phyloP scores from a whole-genome alignment of 2,329 filamentous ascomycete genomes.

The Dothideomycetidae sp. region DNA sequence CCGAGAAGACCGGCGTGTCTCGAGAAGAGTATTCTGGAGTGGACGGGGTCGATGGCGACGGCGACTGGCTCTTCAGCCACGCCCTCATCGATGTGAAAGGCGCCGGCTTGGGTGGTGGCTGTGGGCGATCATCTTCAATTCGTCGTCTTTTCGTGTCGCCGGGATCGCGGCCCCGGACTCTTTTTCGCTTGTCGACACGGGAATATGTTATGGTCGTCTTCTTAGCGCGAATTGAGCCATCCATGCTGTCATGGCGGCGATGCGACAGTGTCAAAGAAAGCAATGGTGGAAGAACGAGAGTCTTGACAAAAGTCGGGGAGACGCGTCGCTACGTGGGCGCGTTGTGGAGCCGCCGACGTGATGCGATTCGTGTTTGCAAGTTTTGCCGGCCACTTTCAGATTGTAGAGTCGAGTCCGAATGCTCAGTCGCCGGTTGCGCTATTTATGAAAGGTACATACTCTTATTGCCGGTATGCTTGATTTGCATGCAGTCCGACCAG shows the following conservation, averaged over 20 bases:
- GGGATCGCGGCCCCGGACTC: neutral
- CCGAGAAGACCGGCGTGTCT: slow-evolving; percentile 16
- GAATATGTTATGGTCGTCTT: slow-evolving; percentile 8
- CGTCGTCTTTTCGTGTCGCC: slow-evolving; percentile 11
- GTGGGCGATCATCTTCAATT: slow-evolving; percentile 4
- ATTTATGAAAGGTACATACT: no score
- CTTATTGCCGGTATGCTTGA: no score
- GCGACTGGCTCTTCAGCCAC: slow-evolving; percentile 4
- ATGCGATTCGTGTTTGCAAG: no score
- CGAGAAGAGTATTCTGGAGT: slow-evolving; percentile 11
- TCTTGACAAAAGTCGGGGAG: no score
- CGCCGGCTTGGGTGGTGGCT: slow-evolving; percentile 5
- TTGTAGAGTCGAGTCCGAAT: no score
- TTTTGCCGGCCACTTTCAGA: no score
- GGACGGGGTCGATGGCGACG: neutral
- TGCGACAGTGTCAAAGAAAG: no score
- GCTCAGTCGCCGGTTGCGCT: no score
- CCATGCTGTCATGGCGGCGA: neutral
- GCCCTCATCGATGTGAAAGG: slow-evolving; percentile 2
- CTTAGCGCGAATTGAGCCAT: slow-evolving; percentile 1
- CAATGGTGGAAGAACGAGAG: no score
- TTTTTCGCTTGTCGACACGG: slow-evolving; percentile 4
- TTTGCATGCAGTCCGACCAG: no score
- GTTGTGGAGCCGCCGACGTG: no score
- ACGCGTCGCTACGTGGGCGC: no score